phyloP scores from a whole-genome alignment of 2,329 filamentous ascomycete genomes.

The Knoxdaviesia proteae region DNA sequence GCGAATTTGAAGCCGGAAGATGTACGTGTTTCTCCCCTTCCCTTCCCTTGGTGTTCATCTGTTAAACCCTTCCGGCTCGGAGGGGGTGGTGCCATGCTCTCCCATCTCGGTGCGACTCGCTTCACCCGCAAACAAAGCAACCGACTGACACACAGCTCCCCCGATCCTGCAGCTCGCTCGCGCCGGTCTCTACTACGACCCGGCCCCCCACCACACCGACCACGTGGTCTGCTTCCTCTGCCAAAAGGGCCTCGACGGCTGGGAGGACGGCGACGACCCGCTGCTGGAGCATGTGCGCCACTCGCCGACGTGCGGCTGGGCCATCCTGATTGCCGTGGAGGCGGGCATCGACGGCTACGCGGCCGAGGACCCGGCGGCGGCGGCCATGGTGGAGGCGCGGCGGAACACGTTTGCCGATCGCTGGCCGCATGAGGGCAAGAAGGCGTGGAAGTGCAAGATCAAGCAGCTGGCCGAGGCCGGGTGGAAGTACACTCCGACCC shows the following conservation, averaged over 20 bases:
- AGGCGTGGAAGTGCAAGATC: slow-evolving; percentile 73
- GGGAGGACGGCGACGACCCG: slow-evolving; percentile 74
- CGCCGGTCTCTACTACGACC: slow-evolving; percentile 81
- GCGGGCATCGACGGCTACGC: slow-evolving; percentile 39
- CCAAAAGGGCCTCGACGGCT: slow-evolving; percentile 65
- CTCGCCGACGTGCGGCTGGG: slow-evolving; percentile 70
- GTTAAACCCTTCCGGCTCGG: too few relatives aligned
- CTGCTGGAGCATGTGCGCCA: slow-evolving; percentile 71
- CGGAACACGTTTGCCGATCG: slow-evolving; percentile 61
- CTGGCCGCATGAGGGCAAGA: slow-evolving; percentile 82
- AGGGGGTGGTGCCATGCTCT: too few relatives aligned
- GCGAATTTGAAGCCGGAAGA: slow-evolving; percentile 13
- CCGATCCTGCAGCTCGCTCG: slow-evolving; percentile 46
- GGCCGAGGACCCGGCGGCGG: slow-evolving; percentile 52
- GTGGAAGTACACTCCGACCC: slow-evolving; percentile 78
- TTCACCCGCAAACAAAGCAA: neutral
- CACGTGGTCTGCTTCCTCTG: slow-evolving; percentile 85
- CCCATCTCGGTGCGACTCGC: too few relatives aligned
- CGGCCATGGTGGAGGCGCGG: slow-evolving; percentile 54
- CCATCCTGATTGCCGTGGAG: slow-evolving; percentile 45
- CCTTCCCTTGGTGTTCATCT: neutral
- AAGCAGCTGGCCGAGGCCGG: slow-evolving; percentile 84
- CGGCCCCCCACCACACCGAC: slow-evolving; percentile 53
- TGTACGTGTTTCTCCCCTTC: slow-evolving; percentile 7
- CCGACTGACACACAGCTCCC: slow-evolving; percentile 3